Conservation (phyloP, 1,284 basidiomycete species). For the Coniophora puteana region DNA sequence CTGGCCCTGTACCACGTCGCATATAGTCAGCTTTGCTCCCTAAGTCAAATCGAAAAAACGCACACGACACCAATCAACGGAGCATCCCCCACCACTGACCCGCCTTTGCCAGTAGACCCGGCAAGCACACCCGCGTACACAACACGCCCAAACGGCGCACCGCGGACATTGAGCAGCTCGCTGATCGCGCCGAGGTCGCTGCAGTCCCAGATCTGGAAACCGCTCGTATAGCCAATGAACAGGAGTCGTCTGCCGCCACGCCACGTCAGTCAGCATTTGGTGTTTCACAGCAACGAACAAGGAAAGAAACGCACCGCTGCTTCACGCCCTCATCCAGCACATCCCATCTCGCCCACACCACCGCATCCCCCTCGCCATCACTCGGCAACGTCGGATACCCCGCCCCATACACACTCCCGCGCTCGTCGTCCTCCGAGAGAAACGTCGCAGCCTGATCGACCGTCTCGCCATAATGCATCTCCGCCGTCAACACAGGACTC, state of each 20-base stretch:
- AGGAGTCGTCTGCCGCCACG: constrained; percentile 43
- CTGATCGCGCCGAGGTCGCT: constrained; percentile 49
- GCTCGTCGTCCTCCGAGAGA: constrained; percentile 23
- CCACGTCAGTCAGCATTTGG: constrained; percentile 1
- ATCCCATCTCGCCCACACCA: constrained; percentile 25
- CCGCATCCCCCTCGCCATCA: constrained; percentile 27
- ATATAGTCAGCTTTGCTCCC: constrained; percentile 4
- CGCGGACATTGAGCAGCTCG: constrained; percentile 41
- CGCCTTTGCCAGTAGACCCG: constrained; percentile 27
- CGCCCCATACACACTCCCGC: constrained; percentile 19
- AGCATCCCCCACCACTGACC: constrained; percentile 30
- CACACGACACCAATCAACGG: constrained; percentile 60
- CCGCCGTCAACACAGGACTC: no score
- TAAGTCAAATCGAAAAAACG: constrained; percentile 22
- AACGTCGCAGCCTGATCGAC: constrained; percentile 9
- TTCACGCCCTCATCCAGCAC: constrained; percentile 15
- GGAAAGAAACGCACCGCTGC: constrained; percentile 15
- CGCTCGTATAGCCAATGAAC: constrained; percentile 53
- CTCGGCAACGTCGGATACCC: no score
- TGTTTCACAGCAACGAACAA: constrained; percentile 8
- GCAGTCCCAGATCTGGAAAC: constrained; percentile 71
- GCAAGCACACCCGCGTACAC: constrained; percentile 42
- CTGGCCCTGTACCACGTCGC: constrained; percentile 18
- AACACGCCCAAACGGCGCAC: constrained; percentile 31
- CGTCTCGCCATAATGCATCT: constrained; percentile 17